Evolutionary conservation across 2,329 filamentous ascomycete species (phyloP), one percentile per base, ranked within the genome.

Genomic region (Didymella keratinophila): DNA sequence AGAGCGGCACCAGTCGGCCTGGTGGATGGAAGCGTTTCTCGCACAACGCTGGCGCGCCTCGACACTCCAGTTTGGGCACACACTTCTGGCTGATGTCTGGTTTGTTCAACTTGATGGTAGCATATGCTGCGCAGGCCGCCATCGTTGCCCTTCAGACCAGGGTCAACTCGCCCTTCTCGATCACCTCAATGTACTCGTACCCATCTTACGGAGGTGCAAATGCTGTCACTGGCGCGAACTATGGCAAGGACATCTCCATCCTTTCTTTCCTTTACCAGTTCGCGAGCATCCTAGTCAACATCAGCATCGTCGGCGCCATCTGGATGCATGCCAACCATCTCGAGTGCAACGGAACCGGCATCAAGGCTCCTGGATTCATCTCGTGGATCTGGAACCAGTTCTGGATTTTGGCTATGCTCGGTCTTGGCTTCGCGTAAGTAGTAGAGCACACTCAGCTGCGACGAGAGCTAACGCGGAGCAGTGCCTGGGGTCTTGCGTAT

Each of bases 251-350:
- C 5, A 63, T 66, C 14, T 66, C 62, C 9, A 62, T 66, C 28
- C 54, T 66, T 0, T 66, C 64, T 2, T 66, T 65, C 41, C 37
- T 60, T 4, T 65, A 66, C 43, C 64, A 66, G 20, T 53, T 56
- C n/a, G 62, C 62, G 21, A 57, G 52, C n/a, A 66, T 66, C 10
- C 21, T 66, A 20, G 47, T 61, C 4, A 61, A 66, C 27, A 44
- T 64, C 2, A 49, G 46, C 53, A 65, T 66, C 7, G 60, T 82
- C 14, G 64, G 64, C 25, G 64, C 62, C 3, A 66, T 66, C 36
- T 66, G 64, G 64, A 63, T 66, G 43, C 49, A 60, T 4, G 60
- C 64, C 44, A 66, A 66, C 51, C 60, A 66, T 34, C n/a, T 66
- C 1, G 60, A 66, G 21, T 61, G 58, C 42, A 66, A 66, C 18